Evolutionary conservation across 2,329 filamentous ascomycete genomes (phyloP).

Genomic region (Fragosphaeria purpurea): DNA sequence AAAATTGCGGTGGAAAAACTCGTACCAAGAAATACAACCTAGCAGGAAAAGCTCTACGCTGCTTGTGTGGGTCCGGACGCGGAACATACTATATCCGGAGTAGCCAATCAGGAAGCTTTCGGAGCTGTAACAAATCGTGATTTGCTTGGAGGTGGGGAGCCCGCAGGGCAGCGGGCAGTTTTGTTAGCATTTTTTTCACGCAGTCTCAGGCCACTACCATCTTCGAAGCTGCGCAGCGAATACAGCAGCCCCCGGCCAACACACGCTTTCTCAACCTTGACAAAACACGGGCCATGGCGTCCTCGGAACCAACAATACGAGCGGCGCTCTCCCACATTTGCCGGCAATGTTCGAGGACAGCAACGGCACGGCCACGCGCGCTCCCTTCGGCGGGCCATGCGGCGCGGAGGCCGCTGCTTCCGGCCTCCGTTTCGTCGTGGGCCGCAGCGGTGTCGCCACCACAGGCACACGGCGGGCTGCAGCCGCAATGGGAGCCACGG

Average conservation of each 20-base stretch:
- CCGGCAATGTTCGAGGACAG: slow-evolving; percentile 14
- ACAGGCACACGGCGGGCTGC: neutral
- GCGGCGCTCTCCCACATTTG: slow-evolving; percentile 16
- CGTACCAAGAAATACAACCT: neutral
- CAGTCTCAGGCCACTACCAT: neutral
- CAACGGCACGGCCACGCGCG: neutral
- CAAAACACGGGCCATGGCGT: slow-evolving; percentile 5
- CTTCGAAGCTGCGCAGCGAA: too few relatives aligned
- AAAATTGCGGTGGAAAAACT: too few relatives aligned
- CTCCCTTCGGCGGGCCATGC: neutral
- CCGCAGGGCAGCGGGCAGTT: neutral
- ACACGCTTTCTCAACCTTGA: neutral
- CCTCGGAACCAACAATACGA: slow-evolving; percentile 15
- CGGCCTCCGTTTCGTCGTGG: neutral
- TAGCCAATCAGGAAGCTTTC: slow-evolving; percentile 11
- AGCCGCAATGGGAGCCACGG: neutral
- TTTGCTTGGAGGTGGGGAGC: neutral
- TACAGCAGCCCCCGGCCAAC: neutral
- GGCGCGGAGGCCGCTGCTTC: neutral
- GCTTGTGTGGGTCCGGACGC: neutral
- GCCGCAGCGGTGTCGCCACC: neutral
- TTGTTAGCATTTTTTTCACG: neutral
- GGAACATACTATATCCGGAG: slow-evolving; percentile 10
- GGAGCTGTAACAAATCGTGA: neutral
- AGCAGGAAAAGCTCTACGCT: slow-evolving; percentile 2